Conservation (phyloP, 148 eudicot species). For the Simmondsia chinensis region DNA sequence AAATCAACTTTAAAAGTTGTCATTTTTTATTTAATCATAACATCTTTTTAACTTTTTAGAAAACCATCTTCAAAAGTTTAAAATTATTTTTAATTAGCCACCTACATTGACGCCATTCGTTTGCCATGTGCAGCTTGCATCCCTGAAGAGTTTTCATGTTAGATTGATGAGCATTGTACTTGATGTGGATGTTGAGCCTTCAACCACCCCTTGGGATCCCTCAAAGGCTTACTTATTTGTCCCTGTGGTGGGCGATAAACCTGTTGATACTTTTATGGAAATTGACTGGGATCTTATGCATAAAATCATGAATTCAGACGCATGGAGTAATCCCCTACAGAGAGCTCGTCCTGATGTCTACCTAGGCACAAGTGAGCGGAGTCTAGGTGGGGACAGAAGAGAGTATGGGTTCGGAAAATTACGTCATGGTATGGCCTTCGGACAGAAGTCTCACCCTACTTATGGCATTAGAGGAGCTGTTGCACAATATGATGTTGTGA, state of each 20-base stretch:
- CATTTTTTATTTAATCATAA: too few species aligned
- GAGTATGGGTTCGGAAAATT: conserved; percentile 95
- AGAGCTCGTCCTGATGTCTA: conserved; percentile 98
- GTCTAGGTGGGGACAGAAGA: conserved; percentile 91
- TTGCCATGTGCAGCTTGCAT: conserved; percentile 53
- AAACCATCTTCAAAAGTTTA: too few species aligned
- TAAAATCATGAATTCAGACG: conserved; percentile 44
- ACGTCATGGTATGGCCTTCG: conserved; percentile 91
- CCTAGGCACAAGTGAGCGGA: conserved; percentile 91
- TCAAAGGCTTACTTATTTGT: conserved; percentile 93
- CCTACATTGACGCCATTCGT: too few species aligned
- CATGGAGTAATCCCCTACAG: conserved; percentile 94
- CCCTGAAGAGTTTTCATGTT: conserved; percentile 92
- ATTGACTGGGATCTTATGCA: conserved; percentile 77
- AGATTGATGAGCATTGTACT: conserved; percentile 95
- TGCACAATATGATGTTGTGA: conserved; percentile 84
- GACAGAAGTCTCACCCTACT: conserved; percentile 87
- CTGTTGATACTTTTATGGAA: conserved; percentile 45
- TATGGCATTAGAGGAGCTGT: conserved; percentile 98
- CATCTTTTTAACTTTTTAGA: too few species aligned
- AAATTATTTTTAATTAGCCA: too few species aligned
- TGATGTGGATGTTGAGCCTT: conserved; percentile 94
- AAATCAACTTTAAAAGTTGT: too few species aligned
- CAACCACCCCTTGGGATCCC: conserved; percentile 98
- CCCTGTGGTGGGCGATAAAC: conserved; percentile 50